phyloP scores from a whole-genome alignment of 805 yeast genomes.

The Wickerhamomyces bovis region DNA sequence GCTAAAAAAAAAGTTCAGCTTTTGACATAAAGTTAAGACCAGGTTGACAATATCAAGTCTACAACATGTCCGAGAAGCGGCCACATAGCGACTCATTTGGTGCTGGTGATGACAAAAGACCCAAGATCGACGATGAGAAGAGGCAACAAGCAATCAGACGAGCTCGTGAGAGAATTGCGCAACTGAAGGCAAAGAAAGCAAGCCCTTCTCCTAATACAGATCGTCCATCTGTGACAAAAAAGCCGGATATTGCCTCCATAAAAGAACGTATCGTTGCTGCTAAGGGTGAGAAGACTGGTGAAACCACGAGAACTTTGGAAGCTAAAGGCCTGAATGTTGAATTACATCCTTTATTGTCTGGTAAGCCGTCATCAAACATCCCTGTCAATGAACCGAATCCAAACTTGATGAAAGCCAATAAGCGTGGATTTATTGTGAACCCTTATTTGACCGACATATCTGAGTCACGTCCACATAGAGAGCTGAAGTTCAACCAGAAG shows the following conservation, averaged over 20 bases:
- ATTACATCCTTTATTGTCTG: slow-evolving; percentile 26
- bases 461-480: slow-evolving; percentile 27
- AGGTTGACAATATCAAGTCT: too few relatives aligned
- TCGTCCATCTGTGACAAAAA: not conserved
- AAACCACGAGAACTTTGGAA: not conserved
- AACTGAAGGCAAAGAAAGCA: slow-evolving; percentile 6
- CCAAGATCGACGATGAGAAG: not conserved
- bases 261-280: not conserved
- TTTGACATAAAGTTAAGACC: not conserved
- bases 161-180: slow-evolving; percentile 11
- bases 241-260: not conserved
- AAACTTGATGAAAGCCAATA: slow-evolving; percentile 15
- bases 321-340: slow-evolving; percentile 23
- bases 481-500: slow-evolving; percentile 45
- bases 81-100: slow-evolving; percentile 3
- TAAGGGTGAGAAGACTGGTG: not conserved
- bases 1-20: not conserved
- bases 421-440: slow-evolving; percentile 25
- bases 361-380: slow-evolving; percentile 6
- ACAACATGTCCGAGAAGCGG: not conserved
- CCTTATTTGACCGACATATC: slow-evolving; percentile 27
- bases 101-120: slow-evolving; percentile 3
- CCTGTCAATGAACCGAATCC: slow-evolving; percentile 16
- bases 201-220: not conserved
- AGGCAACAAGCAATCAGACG: slow-evolving; percentile 5